Conservation (phyloP, 306 rosid species). For the Glycine tomentella region DNA sequence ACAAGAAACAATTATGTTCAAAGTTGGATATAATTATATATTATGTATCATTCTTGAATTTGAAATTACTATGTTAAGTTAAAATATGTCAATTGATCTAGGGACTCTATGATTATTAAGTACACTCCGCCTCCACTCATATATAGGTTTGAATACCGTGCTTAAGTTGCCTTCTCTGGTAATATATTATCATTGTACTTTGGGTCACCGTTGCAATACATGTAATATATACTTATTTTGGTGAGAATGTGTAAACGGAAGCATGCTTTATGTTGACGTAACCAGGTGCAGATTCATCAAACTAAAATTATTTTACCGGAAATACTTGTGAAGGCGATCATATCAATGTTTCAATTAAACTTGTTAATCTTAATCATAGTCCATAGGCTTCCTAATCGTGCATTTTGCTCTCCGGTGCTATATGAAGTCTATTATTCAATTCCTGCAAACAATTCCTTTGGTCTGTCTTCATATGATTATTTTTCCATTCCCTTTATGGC, state of each 20-base stretch:
- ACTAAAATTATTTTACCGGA: conserved; percentile 38
- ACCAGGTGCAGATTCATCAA: conserved; percentile 35
- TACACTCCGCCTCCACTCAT: too few relatives aligned
- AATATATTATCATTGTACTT: not conserved
- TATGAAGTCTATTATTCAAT: conserved; percentile 47
- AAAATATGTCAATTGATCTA: too few relatives aligned
- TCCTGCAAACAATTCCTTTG: conserved; percentile 48
- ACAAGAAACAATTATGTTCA: too few relatives aligned
- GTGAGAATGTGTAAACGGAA: conserved; percentile 5
- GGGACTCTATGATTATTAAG: too few relatives aligned
- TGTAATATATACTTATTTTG: not conserved
- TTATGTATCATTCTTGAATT: too few relatives aligned
- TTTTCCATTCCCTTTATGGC: conserved; percentile 49
- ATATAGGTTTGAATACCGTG: too few relatives aligned
- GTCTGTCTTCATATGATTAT: conserved; percentile 46
- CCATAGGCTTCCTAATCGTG: conserved; percentile 42
- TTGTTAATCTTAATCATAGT: not conserved
- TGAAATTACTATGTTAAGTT: too few relatives aligned
- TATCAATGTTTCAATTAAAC: conserved; percentile 45
- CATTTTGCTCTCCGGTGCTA: conserved; percentile 66
- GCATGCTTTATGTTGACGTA: conserved; percentile 64
- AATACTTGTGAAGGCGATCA: conserved; percentile 46
- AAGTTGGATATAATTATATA: too few relatives aligned
- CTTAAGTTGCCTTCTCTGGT: not conserved
- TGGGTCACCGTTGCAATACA: not conserved